Percentiles rank a stretch among this genome's conserved stretches.
Evolutionary conservation across 257 asterid genomes (phyloP).

Genomic region (Lycium ferocissimum): DNA sequence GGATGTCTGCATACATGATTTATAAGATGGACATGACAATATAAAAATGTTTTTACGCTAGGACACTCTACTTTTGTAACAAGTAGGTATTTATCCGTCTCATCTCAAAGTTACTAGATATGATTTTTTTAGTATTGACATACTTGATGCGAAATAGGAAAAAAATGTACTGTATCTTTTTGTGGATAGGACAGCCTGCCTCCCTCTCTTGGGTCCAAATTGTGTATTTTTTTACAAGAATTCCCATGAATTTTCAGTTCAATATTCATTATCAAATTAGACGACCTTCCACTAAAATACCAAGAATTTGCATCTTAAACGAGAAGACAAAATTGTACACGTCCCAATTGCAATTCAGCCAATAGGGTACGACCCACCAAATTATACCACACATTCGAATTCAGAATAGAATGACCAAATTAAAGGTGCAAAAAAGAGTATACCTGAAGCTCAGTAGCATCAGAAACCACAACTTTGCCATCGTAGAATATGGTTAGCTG

Average conservation of each 20-base stretch:
- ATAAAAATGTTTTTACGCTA: no score
- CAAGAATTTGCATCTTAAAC: no score
- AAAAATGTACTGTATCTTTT: no score
- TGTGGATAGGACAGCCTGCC: background rate
- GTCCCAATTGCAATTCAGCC: no score
- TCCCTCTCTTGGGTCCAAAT: no score
- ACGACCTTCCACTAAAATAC: no score
- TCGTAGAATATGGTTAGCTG: slow-evolving; percentile 60
- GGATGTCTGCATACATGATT: background rate
- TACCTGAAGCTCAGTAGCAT: slow-evolving; percentile 56
- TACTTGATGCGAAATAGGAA: background rate
- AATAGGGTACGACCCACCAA: background rate
- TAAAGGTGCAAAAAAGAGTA: background rate
- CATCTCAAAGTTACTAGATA: background rate
- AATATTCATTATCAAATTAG: no score
- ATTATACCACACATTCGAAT: background rate
- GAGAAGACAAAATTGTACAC: no score
- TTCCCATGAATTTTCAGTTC: no score
- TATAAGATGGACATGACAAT: background rate
- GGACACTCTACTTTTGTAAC: background rate
- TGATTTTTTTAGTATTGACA: no score
- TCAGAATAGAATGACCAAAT: background rate
- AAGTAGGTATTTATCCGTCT: background rate
- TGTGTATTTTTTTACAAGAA: no score
- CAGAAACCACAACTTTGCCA: slow-evolving; percentile 53